A percentile compares a stretch with the other conserved stretches of the same genome.
Conservation (phyloP, 1,139 yeast genomes). For the Pichia sp. region DNA sequence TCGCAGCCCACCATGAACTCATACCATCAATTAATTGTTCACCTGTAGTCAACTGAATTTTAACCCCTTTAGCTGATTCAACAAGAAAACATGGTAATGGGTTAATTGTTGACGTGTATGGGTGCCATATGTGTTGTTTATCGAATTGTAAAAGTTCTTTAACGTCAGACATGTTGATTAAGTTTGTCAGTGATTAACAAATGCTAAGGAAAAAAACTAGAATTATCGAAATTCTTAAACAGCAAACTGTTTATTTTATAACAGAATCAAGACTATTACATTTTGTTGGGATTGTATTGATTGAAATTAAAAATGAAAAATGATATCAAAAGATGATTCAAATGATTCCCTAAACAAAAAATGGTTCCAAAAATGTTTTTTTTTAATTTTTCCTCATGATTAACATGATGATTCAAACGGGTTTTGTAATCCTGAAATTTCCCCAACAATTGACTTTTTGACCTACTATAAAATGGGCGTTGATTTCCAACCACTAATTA, state of each 20-base stretch:
- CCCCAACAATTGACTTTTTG: neutral
- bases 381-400: neutral
- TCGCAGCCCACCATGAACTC: constrained; percentile 35
- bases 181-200: neutral
- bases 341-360: neutral
- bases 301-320: neutral
- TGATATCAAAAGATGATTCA: neutral
- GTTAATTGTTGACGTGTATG: constrained; percentile 28
- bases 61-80: constrained; percentile 25
- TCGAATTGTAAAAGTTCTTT: constrained; percentile 22
- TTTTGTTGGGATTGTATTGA: neutral
- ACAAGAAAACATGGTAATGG: constrained; percentile 29
- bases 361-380: neutral
- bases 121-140: constrained; percentile 31
- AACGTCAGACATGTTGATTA: constrained; percentile 2
- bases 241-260: neutral
- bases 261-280: neutral
- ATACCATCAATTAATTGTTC: constrained; percentile 28
- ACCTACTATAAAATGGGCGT: neutral
- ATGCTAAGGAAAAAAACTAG: neutral
- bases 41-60: constrained; percentile 21
- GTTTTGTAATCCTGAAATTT: neutral
- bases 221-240: neutral
- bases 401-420: neutral
- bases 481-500: neutral